Percentiles rank a stretch among this genome's conserved stretches.
Evolutionary conservation across 75 land plant species (phyloP).

Genomic region (Selaginella tamariscina): DNA sequence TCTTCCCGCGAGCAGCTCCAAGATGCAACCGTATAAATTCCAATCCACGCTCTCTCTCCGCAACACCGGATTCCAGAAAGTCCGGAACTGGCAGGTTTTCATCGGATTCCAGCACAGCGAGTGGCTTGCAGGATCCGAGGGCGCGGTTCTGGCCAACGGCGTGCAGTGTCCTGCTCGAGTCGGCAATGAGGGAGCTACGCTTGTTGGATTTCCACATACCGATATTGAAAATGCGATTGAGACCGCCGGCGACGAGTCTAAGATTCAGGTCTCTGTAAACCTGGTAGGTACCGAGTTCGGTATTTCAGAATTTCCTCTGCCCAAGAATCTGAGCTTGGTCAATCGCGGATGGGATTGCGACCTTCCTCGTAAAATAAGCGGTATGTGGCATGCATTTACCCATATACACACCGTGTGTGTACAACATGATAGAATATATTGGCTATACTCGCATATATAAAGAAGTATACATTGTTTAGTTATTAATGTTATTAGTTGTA

Average conservation of each 20-base stretch:
- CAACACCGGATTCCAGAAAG: slow-evolving; percentile 42
- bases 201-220: slow-evolving; percentile 41
- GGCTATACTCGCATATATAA: too few species aligned
- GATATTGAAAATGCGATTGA: slow-evolving; percentile 60
- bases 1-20: background rate
- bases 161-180: slow-evolving; percentile 39
- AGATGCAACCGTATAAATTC: slow-evolving; percentile 71
- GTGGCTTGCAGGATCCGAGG: background rate
- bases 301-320: slow-evolving; percentile 46
- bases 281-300: slow-evolving; percentile 74
- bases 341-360: slow-evolving; percentile 54
- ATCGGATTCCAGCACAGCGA: slow-evolving; percentile 48
- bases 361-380: too few species aligned
- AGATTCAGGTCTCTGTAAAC: slow-evolving; percentile 34
- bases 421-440: too few species aligned
- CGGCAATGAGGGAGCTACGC: slow-evolving; percentile 38
- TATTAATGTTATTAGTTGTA: too few species aligned
- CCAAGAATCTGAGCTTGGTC: slow-evolving; percentile 39
- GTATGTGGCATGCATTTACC: too few species aligned
- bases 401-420: too few species aligned
- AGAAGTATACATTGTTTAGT: too few species aligned
- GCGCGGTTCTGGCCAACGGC: slow-evolving; percentile 37
- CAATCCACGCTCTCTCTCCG: slow-evolving; percentile 33
- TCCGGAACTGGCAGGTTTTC: slow-evolving; percentile 50
- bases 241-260: slow-evolving; percentile 57